These are phyloP conservation scores for Aspergillus bridgeri DNA, from an alignment of 495 filamentous ascomycete species.

Conservation along the genomic window DNA sequence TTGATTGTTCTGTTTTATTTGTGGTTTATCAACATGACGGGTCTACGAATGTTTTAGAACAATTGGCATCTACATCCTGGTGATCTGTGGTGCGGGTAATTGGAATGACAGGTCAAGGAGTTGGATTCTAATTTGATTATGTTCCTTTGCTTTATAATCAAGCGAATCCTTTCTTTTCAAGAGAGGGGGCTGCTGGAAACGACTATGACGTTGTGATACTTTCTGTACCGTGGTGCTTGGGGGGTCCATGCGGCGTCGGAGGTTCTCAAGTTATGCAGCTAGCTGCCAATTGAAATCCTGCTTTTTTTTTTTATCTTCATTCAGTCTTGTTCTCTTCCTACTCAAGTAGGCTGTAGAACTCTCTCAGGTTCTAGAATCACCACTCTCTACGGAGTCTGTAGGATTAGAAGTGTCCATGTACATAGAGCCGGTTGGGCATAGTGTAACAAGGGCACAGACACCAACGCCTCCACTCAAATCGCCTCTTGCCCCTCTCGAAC, in stretches of 20 bases:
- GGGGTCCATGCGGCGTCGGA: neutral
- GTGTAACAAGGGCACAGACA: too few species aligned
- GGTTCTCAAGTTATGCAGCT: neutral
- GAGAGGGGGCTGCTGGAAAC: neutral
- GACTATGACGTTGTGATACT: too few species aligned
- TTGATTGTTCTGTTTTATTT: neutral
- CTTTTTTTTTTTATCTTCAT: neutral
- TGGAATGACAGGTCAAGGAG: neutral
- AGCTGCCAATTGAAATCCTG: neutral
- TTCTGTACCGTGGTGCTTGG: too few species aligned
- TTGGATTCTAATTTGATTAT: constrained; percentile 1
- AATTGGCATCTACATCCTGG: constrained; percentile 4
- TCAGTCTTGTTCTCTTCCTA: too few species aligned
- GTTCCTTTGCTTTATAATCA: too few species aligned
- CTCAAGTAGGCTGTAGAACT: too few species aligned
- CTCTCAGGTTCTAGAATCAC: too few species aligned
- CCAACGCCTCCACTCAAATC: neutral
- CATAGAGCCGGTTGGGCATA: neutral
- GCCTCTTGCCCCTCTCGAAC: neutral
- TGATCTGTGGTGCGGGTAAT: constrained; percentile 1
- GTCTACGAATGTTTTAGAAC: neutral
- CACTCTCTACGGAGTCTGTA: neutral
- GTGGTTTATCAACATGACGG: neutral
- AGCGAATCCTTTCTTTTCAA: neutral
- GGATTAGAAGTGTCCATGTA: neutral